Evolutionary conservation across 2,329 filamentous ascomycete genomes (phyloP), one percentile per base, ranked within the genome.

Genomic region (Colletotrichum siamense): DNA sequence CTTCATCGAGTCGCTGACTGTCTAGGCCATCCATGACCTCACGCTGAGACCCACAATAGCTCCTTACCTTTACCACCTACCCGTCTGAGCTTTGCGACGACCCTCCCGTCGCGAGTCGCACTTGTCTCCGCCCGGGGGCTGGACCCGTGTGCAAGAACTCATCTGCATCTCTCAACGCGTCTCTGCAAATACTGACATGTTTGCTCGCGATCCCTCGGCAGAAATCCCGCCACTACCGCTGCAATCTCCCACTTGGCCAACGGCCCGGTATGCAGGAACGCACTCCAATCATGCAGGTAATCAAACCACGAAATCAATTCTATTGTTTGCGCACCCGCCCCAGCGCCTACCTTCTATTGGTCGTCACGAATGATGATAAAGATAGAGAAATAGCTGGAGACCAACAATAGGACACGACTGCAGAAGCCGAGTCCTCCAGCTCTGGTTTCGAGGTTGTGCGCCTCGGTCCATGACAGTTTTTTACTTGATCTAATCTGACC

Each of bases 401-500:
- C 81, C 69, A 73, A n/a, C 44, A 61, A 73, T n/a, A 57, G 65
- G 68, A 49, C 73, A 76, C 73, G 26, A 76, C 78, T 78, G 79
- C 80, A 84, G 89, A 90, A 92, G 86, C 90, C 90, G 89, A 88
- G 86, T 80, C 76, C 69, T 34, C 30, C 71, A 71, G 78, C 85
- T 89, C 85, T 86, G 90, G 90, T 90, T 90, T 83, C 85, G 82
- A 83, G 79, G 77, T 80, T 81, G 80, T 82, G 81, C 77, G 71
- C 79, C 65, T 70, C 67, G 78, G 85, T 87, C 84, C 24, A 82
- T 88, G 87, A 87, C 82, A 86, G 85, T 82, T 77, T 85, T 85
- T 88, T 87, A 92, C 90, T 92, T 92, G 90, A 92, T 92, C 91
- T 92, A 92, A 92, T 92, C 90, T 92, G 90, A 92, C 82, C 67